phyloP scores from a whole-genome alignment of 2,329 filamentous ascomycete genomes.

The Phyllosticta paracitricarpa region DNA sequence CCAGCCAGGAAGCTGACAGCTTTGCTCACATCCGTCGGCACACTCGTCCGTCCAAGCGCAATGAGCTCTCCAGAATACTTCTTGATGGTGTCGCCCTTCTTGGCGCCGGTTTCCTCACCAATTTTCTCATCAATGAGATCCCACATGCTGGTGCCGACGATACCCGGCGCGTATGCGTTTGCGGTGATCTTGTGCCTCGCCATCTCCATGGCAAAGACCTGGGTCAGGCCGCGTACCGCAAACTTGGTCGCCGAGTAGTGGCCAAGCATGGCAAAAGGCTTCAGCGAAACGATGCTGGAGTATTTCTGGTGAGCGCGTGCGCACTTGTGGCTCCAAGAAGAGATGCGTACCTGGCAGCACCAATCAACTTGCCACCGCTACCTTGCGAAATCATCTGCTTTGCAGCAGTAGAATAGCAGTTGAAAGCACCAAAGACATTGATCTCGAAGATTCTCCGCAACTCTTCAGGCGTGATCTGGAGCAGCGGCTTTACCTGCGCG shows the following conservation, averaged over 20 bases:
- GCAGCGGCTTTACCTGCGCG: constrained; percentile 44
- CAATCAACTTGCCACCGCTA: constrained; percentile 39
- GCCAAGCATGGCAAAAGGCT: constrained; percentile 47
- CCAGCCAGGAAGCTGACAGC: constrained; percentile 53
- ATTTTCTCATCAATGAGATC: constrained; percentile 55
- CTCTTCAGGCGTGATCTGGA: constrained; percentile 49
- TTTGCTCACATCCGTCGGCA: constrained; percentile 53
- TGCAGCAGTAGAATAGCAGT: constrained; percentile 54
- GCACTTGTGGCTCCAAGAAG: neutral
- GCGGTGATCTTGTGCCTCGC: constrained; percentile 54
- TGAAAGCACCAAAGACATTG: constrained; percentile 56
- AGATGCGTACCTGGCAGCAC: constrained; percentile 33
- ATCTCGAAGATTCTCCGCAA: constrained; percentile 51
- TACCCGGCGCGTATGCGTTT: constrained; percentile 58
- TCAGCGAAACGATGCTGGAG: constrained; percentile 47
- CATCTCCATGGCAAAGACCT: constrained; percentile 57
- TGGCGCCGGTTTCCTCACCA: constrained; percentile 40
- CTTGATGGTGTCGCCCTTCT: constrained; percentile 46
- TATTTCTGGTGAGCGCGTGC: neutral
- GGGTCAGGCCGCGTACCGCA: constrained; percentile 56
- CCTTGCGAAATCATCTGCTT: constrained; percentile 56
- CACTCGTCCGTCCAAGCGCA: constrained; percentile 47
- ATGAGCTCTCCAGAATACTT: constrained; percentile 46
- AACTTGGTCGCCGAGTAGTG: constrained; percentile 58
- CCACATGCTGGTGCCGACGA: constrained; percentile 60